Evolutionary conservation across 352 stramenopile genomes (phyloP).

Genomic region (Globisporangium sylvaticum): DNA sequence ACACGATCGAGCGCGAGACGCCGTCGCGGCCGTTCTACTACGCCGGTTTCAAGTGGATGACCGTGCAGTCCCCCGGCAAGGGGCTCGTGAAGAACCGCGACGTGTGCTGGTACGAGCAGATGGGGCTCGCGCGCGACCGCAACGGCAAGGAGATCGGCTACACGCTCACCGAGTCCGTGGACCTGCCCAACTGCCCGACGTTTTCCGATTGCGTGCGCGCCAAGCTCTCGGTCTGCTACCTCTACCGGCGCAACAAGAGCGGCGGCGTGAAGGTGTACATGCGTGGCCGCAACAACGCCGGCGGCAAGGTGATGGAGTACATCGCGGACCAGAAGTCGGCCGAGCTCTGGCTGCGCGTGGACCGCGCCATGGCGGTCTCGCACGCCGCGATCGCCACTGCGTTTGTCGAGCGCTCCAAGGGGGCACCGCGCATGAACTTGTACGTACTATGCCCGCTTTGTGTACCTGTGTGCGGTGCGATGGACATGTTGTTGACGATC

Average conservation of each 20-base stretch:
- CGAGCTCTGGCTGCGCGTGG: slow-evolving; percentile 66
- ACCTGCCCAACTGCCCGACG: slow-evolving; percentile 54
- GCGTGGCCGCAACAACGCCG: slow-evolving; percentile 65
- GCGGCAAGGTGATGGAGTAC: slow-evolving; percentile 69
- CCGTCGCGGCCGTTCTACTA: slow-evolving; percentile 58
- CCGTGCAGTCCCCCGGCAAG: slow-evolving; percentile 60
- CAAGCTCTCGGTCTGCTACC: slow-evolving; percentile 68
- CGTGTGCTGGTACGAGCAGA: slow-evolving; percentile 78
- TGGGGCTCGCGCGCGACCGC: slow-evolving; percentile 53
- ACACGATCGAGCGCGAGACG: slow-evolving; percentile 52
- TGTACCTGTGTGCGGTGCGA: not conserved
- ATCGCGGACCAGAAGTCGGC: slow-evolving; percentile 69
- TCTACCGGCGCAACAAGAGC: slow-evolving; percentile 73
- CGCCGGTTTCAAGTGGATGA: slow-evolving; percentile 84
- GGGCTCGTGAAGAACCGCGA: slow-evolving; percentile 76
- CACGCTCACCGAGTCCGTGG: slow-evolving; percentile 72
- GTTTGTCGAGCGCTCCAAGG: slow-evolving; percentile 48
- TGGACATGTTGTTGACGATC: not conserved
- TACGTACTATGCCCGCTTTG: slow-evolving; percentile 9
- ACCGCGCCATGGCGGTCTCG: slow-evolving; percentile 42
- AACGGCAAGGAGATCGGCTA: slow-evolving; percentile 83
- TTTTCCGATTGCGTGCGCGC: slow-evolving; percentile 69
- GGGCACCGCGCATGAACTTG: slow-evolving; percentile 17
- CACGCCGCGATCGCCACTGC: slow-evolving; percentile 54
- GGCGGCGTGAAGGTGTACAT: slow-evolving; percentile 76